These are phyloP conservation scores for Gossypium raimondii DNA, from an alignment of 345 rosid species.

Conservation along the genomic window DNA sequence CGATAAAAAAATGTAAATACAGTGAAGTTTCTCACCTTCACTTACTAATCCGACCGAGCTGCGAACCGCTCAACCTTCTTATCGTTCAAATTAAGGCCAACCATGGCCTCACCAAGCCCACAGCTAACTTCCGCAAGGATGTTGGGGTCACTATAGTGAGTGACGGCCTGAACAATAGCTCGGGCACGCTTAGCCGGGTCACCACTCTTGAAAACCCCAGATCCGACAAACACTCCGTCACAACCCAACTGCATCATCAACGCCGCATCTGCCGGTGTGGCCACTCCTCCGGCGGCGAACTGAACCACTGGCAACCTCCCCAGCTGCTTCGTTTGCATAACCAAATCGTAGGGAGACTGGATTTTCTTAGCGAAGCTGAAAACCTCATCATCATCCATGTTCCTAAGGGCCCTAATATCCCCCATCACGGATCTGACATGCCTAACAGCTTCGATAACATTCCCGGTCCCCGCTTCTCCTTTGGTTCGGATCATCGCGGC, in stretches of 20 bases:
- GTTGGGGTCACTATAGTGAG: conserved; percentile 53
- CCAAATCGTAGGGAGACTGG: conserved; percentile 59
- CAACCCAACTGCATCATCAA: conserved; percentile 77
- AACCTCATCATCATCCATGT: conserved; percentile 80
- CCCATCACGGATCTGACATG: conserved; percentile 81
- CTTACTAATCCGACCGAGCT: conserved; percentile 44
- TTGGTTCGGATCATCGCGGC: conserved; percentile 86
- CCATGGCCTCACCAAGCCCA: conserved; percentile 72
- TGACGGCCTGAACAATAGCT: conserved; percentile 68
- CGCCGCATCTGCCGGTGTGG: conserved; percentile 79
- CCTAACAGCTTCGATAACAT: conserved; percentile 71
- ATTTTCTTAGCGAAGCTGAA: conserved; percentile 63
- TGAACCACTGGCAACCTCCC: conserved; percentile 70
- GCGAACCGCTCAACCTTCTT: conserved; percentile 73
- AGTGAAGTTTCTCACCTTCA: conserved; percentile 10
- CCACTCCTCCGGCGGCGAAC: conserved; percentile 69
- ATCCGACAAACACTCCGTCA: conserved; percentile 67
- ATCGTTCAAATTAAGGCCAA: conserved; percentile 62
- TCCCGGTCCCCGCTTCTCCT: conserved; percentile 85
- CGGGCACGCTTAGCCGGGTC: conserved; percentile 60
- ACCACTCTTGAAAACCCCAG: conserved; percentile 69
- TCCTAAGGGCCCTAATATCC: conserved; percentile 47
- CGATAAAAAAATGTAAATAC: background rate
- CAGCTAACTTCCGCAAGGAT: conserved; percentile 66
- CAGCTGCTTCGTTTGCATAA: conserved; percentile 68